Evolutionary conservation across 495 filamentous ascomycete species (phyloP).

Genomic region (Tetracladium setigerum): DNA sequence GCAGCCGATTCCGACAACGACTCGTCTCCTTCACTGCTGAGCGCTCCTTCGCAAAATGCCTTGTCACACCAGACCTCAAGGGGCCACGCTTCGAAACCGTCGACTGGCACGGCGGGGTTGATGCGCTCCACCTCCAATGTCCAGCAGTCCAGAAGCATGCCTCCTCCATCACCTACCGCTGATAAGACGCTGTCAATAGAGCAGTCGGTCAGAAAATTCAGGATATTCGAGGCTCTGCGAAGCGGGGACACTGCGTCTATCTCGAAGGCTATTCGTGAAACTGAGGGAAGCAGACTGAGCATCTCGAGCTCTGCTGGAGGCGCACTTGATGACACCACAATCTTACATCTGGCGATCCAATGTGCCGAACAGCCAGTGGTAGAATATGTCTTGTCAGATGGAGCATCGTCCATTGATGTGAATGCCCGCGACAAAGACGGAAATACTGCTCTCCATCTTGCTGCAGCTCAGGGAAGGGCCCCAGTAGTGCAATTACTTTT

Average conservation of each 20-base stretch:
- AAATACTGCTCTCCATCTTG: constrained; percentile 87
- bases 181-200: constrained; percentile 58
- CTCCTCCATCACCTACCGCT: constrained; percentile 5
- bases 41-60: constrained; percentile 27
- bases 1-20: constrained; percentile 28
- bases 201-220: constrained; percentile 88
- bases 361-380: constrained; percentile 92
- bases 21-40: constrained; percentile 25
- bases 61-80: constrained; percentile 26
- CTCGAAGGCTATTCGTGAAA: constrained; percentile 75
- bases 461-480: constrained; percentile 70
- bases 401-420: constrained; percentile 60
- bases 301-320: constrained; percentile 41
- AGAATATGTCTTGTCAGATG: constrained; percentile 83
- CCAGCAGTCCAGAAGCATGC: constrained; percentile 7
- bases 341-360: constrained; percentile 92
- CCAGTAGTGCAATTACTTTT: constrained; percentile 75
- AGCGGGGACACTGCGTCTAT: constrained; percentile 88
- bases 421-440: constrained; percentile 89
- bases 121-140: constrained; percentile 21
- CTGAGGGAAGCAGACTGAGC: constrained; percentile 41
- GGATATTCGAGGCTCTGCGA: constrained; percentile 84
- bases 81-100: constrained; percentile 35
- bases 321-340: constrained; percentile 68
- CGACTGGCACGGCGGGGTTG: constrained; percentile 22